phyloP scores from a whole-genome alignment of 345 rosid species.

The Euclidium syriacum region DNA sequence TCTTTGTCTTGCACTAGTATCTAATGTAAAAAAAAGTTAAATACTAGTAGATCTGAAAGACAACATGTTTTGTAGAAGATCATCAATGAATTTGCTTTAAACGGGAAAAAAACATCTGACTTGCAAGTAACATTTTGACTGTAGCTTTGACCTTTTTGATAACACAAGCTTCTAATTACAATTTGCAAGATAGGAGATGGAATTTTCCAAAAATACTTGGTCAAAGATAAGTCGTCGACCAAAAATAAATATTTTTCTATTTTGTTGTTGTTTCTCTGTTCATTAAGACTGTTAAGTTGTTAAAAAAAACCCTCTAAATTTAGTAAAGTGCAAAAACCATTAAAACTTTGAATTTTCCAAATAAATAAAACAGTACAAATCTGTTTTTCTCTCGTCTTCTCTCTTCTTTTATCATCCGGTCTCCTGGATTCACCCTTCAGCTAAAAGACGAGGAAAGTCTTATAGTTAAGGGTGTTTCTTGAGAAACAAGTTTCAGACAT shows the following conservation, averaged over 20 bases:
- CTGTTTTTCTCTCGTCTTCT: background rate
- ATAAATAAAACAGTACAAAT: conserved; percentile 12
- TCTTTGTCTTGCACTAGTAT: too few relatives aligned
- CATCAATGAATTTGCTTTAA: too few relatives aligned
- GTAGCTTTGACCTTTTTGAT: too few relatives aligned
- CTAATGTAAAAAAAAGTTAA: too few relatives aligned
- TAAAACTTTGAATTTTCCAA: background rate
- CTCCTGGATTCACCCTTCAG: background rate
- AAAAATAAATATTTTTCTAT: background rate
- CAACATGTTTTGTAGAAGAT: too few relatives aligned
- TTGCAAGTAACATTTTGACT: too few relatives aligned
- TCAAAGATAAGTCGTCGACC: background rate
- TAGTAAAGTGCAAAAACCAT: conserved; percentile 20
- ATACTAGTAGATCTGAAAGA: too few relatives aligned
- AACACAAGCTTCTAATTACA: background rate
- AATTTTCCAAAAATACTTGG: conserved; percentile 10
- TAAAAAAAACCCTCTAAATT: background rate
- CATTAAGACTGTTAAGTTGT: conserved; percentile 6
- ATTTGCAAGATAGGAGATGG: background rate
- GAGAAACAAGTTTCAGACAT: conserved; percentile 3
- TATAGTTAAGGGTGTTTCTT: background rate
- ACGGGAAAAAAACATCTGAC: too few relatives aligned
- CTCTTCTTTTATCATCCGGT: background rate
- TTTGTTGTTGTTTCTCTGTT: background rate
- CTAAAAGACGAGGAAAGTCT: background rate